Evolutionary conservation across 352 stramenopile genomes (phyloP), one percentile per base, ranked within the genome.

Genomic region (Phytophthora boehmeriae): DNA sequence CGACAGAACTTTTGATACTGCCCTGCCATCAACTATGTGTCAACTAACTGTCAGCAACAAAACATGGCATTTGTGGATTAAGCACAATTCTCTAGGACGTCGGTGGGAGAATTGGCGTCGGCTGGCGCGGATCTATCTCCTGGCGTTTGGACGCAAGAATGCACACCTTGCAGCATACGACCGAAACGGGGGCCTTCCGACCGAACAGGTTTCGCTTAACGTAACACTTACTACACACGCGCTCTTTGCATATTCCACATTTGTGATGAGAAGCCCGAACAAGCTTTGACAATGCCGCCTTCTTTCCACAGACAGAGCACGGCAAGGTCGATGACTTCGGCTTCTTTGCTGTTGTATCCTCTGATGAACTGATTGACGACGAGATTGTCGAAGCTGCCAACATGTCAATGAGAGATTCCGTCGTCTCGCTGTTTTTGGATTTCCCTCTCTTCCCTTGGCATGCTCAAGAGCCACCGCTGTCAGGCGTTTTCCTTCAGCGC

Each of bases 151-250:
- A 67, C 13, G 65, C 66, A 28, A 81, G 42, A 19, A 84, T 75
- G 48, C 75, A 84, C 1, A 67, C 16, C 54, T 73, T 80, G 42
- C 75, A 84, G 58, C 71, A 80, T 13, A 54, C 14, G 6, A 73
- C 51, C 27, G 59, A 66, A 6, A 79, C 62, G n/a, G 75, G 63
- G 9, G 62, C 63, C 1, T 57, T 52, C 6, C 47, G 54, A 0
- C 62, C 72, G 16, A 75, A 66, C 25, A 84, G 43, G 13, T 66
- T 70, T 20, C 72, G 62, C 25, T 77, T 79, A 39, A 81, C 54
- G 46, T 70, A 65, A 54, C 75, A 84, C 39, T 77, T 80, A 38
- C 60, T 66, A 54, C 75, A 84, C 11, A 59, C 53, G 10, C 53
- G 48, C 28, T 68, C 45, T 2, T 45, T 53, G 38, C 75, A 84